A percentile compares a stretch with the other conserved stretches of the same genome.
Evolutionary conservation across 805 yeast species (phyloP).

Genomic region (Kodamaea kaohsiungensis): DNA sequence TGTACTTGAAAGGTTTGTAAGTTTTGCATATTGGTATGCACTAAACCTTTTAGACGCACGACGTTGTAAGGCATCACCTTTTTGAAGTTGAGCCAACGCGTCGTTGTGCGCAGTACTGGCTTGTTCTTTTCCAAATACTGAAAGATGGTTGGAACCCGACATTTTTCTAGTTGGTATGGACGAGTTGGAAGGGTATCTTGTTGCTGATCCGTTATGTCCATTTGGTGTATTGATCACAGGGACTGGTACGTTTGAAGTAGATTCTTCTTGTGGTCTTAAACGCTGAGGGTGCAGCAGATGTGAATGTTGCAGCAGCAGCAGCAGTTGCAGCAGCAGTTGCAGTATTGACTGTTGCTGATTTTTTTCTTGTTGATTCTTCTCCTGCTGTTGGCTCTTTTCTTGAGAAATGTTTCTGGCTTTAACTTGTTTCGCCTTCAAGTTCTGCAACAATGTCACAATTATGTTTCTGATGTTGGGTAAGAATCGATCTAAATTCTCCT

Average conservation of each 20-base stretch:
- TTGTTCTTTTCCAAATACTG: not conserved
- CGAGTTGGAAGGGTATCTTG: slow-evolving; percentile 5
- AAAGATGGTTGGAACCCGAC: not conserved
- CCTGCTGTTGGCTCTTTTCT: slow-evolving; percentile 17
- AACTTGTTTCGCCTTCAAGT: slow-evolving; percentile 76
- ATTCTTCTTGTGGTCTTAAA: not conserved
- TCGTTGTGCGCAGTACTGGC: slow-evolving; percentile 32
- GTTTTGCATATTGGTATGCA: slow-evolving; percentile 86
- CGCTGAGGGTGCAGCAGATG: not conserved
- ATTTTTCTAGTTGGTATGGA: slow-evolving; percentile 5
- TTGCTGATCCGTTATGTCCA: not conserved
- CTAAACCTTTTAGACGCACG: slow-evolving; percentile 93
- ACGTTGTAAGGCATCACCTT: slow-evolving; percentile 80
- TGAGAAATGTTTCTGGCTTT: slow-evolving; percentile 43
- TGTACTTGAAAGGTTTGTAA: slow-evolving; percentile 44
- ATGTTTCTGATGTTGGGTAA: slow-evolving; percentile 85
- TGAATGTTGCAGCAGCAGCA: slow-evolving; percentile 11
- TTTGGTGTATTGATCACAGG: not conserved
- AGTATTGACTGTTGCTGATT: not conserved
- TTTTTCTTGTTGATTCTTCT: slow-evolving; percentile 9
- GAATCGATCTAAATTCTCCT: slow-evolving; percentile 74
- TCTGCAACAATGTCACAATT: slow-evolving; percentile 76
- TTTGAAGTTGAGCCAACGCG: slow-evolving; percentile 76
- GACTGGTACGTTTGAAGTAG: not conserved
- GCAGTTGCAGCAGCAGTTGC: slow-evolving; percentile 5